Base-by-base conservation (phyloP, 2,329 filamentous ascomycete genomes). In the Hymenoscyphus salicellus region DNA sequence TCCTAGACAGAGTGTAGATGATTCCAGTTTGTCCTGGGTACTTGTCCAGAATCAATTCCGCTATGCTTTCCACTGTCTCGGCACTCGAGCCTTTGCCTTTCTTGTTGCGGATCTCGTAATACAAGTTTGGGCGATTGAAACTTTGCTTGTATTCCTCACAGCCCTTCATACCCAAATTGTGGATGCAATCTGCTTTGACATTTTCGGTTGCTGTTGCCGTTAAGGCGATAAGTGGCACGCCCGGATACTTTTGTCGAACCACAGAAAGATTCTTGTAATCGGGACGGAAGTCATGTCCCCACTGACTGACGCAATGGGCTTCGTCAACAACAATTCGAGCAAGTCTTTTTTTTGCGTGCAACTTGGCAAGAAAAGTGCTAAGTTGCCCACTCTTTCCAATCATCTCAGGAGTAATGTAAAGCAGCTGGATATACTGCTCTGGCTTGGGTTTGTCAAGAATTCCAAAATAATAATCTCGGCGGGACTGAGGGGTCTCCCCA, bases 251-350 rank as follows among this genome's bases (percentile, higher is more conserved):
- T 49, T 80, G 77, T 58, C 94, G 86, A 55, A 97, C 81, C 65
- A 87, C 83, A 32, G 93, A 92, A 3, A 99, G 81, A 33, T 86
- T 85, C 77, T 97, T 97, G 80, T 99, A 99, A 75, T 98, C 94
- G 0, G 93, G 94, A 56, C 96, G 87, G 75, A 99, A 99, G 76
- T 99, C 95, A 72, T 99, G 95, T 0, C 95, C 95, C 95, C 95
- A 99, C 80, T 99, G 93, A 77, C 95, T 98, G 30, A 99, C 94
- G 77, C 95, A 99, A 76, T 99, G 95, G n/a, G 95, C 95, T 79
- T 99, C 96, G 71, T 99, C 95, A 68, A 99, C 96, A 61, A 99
- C 95, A 58, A 99, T 86, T 30, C 95, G 87, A 17, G 96, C 94
- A 61, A 99, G 86, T 71, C 89, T 91, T 3, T 83, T 81, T 60